Conservation (phyloP, 257 asterid genomes). For the Przewalskia tangutica region DNA sequence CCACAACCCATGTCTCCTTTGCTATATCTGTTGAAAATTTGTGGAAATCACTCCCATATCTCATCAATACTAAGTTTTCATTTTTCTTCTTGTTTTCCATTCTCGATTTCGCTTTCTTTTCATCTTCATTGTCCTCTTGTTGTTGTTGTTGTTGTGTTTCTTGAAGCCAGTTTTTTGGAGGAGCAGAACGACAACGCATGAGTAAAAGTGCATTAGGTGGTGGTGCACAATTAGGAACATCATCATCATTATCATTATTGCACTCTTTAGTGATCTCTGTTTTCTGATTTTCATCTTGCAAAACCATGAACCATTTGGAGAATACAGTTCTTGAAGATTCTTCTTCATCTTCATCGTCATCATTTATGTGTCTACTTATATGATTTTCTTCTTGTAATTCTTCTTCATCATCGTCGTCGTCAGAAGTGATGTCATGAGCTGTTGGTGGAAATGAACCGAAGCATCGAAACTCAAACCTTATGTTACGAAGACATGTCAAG, state of each 20-base stretch:
- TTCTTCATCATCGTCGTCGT: slow-evolving; percentile 43
- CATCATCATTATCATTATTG: not conserved
- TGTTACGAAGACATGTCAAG: slow-evolving; percentile 52
- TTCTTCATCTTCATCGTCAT: slow-evolving; percentile 9
- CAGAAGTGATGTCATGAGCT: slow-evolving; percentile 42
- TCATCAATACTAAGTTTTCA: slow-evolving; percentile 35
- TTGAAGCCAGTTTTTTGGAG: slow-evolving; percentile 68
- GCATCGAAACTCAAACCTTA: slow-evolving; percentile 70
- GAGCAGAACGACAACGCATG: slow-evolving; percentile 89
- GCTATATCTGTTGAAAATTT: slow-evolving; percentile 47
- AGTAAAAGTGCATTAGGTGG: slow-evolving; percentile 68
- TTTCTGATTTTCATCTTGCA: slow-evolving; percentile 38
- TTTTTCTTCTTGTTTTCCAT: slow-evolving; percentile 17
- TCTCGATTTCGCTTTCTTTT: not conserved
- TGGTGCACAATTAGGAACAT: slow-evolving; percentile 18
- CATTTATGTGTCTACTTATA: not conserved
- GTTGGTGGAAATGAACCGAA: slow-evolving; percentile 56
- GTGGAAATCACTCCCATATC: slow-evolving; percentile 40
- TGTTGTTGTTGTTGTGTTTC: slow-evolving; percentile 26
- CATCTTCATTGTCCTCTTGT: not conserved
- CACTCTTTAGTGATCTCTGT: not conserved
- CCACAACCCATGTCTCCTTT: slow-evolving; percentile 64
- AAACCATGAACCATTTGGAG: slow-evolving; percentile 82
- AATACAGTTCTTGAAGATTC: slow-evolving; percentile 38
- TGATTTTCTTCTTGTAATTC: slow-evolving; percentile 4